Base-by-base conservation (phyloP, 768 basidiomycete species). In the Tremella mesenterica region DNA sequence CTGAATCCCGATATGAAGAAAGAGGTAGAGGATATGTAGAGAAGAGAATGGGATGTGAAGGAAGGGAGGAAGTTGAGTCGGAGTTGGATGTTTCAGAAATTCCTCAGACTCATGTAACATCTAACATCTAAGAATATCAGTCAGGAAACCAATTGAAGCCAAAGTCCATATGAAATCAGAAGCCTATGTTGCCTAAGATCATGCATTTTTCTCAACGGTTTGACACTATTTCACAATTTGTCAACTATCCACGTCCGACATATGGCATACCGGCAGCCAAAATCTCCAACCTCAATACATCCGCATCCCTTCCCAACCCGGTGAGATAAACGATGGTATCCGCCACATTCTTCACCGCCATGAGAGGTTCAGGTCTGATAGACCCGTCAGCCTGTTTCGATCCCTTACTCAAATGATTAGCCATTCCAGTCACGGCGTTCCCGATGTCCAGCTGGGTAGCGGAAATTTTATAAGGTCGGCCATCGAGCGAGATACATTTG, bases 361-460 rank as follows among this genome's bases (percentile, higher is more conserved):
- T 85, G 13, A 79, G 79, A 0, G 82, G 78, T 69, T 89, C 87
- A 1, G 75, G 74, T 39, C 63, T 69, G 29, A 62, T 61, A 2
- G 75, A 73, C 3, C 88, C 87, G 64, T 89, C 79, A 0, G 86
- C 79, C 66, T 91, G 88, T 20, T 82, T 73, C 1, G 79, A 76
- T 2, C 85, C 85, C 12, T 70, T 57, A 4, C 74, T 68, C 46
- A 78, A 77, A 20, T 74, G 61, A 13, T 67, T 70, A 1, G 79
- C 79, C 77, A 88, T 79, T 4, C 73, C 74, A 0, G 86, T 88
- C 27, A 76, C 76, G 2, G 86, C 86, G 63, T 88, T 88, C 23
- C 86, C 88, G 44, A 90, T 86, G 68, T 90, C 88, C 44, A 90
- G 80, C 65, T 90, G 86, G 1, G 84, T 85, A 64, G 81, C 82